Base-by-base conservation (phyloP, 2,329 filamentous ascomycete genomes). In the Thelonectria discophora region DNA sequence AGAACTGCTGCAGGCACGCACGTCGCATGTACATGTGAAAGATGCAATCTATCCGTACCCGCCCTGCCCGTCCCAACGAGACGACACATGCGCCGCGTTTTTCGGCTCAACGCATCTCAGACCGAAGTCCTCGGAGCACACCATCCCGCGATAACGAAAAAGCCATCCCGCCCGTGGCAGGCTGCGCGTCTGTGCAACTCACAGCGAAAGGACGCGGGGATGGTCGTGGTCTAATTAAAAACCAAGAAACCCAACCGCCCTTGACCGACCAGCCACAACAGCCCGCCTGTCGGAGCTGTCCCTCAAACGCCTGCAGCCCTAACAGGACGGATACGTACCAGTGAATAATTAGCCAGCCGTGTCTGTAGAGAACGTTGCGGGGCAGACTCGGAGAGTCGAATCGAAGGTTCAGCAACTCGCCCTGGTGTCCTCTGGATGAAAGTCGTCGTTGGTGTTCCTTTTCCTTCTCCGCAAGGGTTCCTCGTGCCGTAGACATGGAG, bases 291-390 rank as follows among this genome's bases (percentile, higher is more conserved):
- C 15, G n/a, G 27, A 37, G 45, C 48, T 32, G 34, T 54, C 39
- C n/a, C n/a, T n/a, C 40, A 45, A 53, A 55, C 47, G 39, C 45
- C 52, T 60, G 58, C 58, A 60, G 58, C 58, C 58, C 58, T 60
- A 60, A 60, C 55, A 27, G 30, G n/a, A n/a, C n/a, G n/a, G n/a
- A n/a, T n/a, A n/a, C n/a, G n/a, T n/a, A n/a, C n/a, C n/a, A n/a
- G n/a, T n/a, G n/a, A n/a, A n/a, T n/a, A n/a, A n/a, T n/a, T 55
- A 13, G 13, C 32, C 32, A 34, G 32, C 32, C 32, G 32, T 5
- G 32, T 34, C 32, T 34, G 32, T 34, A 42, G 49, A n/a, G n/a
- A n/a, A 34, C 42, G 43, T 27, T 18, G 43, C 20, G 45, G 39
- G 51, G 32, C 13, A 34, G 9, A 34, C 24, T 24, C 24, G 24